These are phyloP conservation scores for Psilocybe subaeruginosa DNA, from an alignment of 768 basidiomycete species.

Conservation along the genomic window DNA sequence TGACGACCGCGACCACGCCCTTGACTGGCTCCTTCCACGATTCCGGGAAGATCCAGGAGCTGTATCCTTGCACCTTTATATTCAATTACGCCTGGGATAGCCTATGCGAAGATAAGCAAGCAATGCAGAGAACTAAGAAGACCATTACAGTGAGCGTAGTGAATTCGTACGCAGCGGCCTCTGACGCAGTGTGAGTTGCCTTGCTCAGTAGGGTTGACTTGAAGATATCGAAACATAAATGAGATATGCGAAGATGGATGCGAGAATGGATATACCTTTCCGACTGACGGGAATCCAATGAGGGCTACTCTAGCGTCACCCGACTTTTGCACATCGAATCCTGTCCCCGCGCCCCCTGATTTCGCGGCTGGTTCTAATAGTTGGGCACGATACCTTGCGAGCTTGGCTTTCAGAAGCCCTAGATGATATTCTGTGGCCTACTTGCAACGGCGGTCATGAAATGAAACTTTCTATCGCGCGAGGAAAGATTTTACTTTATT, in stretches of 20 bases:
- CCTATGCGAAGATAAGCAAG: slow-evolving; percentile 43
- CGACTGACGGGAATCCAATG: slow-evolving; percentile 96
- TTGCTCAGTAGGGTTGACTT: slow-evolving; percentile 92
- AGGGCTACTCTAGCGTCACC: slow-evolving; percentile 91
- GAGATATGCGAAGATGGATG: background rate
- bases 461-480: slow-evolving; percentile 3
- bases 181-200: slow-evolving; percentile 88
- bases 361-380: slow-evolving; percentile 91
- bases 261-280: slow-evolving; percentile 55
- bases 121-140: background rate
- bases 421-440: slow-evolving; percentile 95
- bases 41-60: slow-evolving; percentile 93
- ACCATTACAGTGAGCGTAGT: slow-evolving; percentile 80
- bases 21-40: slow-evolving; percentile 92
- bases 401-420: slow-evolving; percentile 91
- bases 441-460: slow-evolving; percentile 22
- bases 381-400: slow-evolving; percentile 93
- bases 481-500: slow-evolving; percentile 68
- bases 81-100: slow-evolving; percentile 97
- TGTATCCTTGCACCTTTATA: slow-evolving; percentile 93
- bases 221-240: background rate
- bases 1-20: slow-evolving; percentile 93
- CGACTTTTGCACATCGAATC: slow-evolving; percentile 82
- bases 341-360: slow-evolving; percentile 76
- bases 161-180: slow-evolving; percentile 93